Base-by-base conservation (phyloP, 1,284 basidiomycete species). In the Coniferiporia weirii region DNA sequence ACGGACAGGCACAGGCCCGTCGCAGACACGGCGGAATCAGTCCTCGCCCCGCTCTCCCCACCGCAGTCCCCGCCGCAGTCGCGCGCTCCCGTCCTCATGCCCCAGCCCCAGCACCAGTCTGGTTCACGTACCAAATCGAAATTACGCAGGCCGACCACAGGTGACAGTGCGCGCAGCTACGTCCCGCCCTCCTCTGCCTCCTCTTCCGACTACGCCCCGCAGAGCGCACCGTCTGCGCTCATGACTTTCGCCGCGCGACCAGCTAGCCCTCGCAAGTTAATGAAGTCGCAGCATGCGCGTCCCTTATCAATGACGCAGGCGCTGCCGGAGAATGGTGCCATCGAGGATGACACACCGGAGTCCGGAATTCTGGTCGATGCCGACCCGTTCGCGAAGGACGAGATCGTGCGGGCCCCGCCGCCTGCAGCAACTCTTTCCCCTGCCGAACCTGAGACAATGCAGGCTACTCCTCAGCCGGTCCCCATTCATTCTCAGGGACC, bases 351-450 rank as follows among this genome's bases (percentile, higher is more conserved):
- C 45, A 8, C 51, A 1, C 38, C 38, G 20, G 9, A 35, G 4
- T 12, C 45, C 45, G 57, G 50, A 12, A 54, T 49, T 17, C 45
- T 57, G 7, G 51, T 82, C 32, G 81, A 81, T 52, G 77, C 78
- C 20, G 83, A 85, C 64, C 83, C 83, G 2, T 85, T 85, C 67
- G 83, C 83, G 6, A 78, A 77, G 64, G 69, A 67, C 0, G 76
- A 79, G 45, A 79, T 79, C 15, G 80, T 84, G 12, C 75, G 66
- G n/a, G 66, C 67, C 1, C 38, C n/a, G 15, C n/a, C 34, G 19
- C 1, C n/a, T 1, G 19, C 34, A 13, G 34, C 44, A 55, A 38
- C 19, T 40, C n/a, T 22, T 27, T 27, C 12, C 27, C 27, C 27
- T 27, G 27, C 27, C 27, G 27, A 27, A 27, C 27, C 27, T 5